Percentiles rank a stretch among this genome's conserved stretches.
These are phyloP conservation scores for Epichloe baconii DNA, from an alignment of 2,329 filamentous ascomycete genomes.

Conservation along the genomic window DNA sequence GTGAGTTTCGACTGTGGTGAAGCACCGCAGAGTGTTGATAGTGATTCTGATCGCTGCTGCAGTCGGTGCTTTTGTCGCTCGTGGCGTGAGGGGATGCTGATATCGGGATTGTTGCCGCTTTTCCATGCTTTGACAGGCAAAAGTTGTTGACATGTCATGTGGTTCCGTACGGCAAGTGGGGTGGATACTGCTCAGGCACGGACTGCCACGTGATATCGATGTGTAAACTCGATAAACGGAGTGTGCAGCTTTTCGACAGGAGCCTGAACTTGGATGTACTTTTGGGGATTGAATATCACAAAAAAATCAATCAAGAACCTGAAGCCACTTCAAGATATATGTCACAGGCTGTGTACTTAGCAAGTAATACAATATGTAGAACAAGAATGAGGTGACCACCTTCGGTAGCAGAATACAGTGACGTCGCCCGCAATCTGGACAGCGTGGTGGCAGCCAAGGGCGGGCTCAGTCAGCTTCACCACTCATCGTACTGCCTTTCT, in stretches of 20 bases:
- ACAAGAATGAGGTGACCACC: neutral
- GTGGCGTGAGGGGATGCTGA: neutral
- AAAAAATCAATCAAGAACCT: neutral
- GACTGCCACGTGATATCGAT: constrained; percentile 2
- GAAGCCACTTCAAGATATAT: neutral
- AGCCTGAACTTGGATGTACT: neutral
- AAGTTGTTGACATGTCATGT: constrained; percentile 4
- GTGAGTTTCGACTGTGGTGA: neutral
- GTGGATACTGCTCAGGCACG: neutral
- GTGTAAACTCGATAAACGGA: neutral
- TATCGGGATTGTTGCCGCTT: neutral
- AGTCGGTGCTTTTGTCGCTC: neutral
- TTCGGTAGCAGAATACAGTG: neutral
- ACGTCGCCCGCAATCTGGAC: neutral
- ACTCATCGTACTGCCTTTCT: neutral
- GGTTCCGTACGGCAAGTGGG: constrained; percentile 2
- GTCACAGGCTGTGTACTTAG: neutral
- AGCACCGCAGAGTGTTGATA: too few species aligned
- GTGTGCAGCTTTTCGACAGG: neutral
- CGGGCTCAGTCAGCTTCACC: neutral
- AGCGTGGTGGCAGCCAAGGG: neutral
- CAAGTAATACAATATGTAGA: neutral
- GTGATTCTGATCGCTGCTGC: neutral
- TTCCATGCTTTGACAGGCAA: neutral
- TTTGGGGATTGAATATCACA: neutral